Conservation (phyloP, 768 basidiomycete species). For the Sarcodon aspratus region DNA sequence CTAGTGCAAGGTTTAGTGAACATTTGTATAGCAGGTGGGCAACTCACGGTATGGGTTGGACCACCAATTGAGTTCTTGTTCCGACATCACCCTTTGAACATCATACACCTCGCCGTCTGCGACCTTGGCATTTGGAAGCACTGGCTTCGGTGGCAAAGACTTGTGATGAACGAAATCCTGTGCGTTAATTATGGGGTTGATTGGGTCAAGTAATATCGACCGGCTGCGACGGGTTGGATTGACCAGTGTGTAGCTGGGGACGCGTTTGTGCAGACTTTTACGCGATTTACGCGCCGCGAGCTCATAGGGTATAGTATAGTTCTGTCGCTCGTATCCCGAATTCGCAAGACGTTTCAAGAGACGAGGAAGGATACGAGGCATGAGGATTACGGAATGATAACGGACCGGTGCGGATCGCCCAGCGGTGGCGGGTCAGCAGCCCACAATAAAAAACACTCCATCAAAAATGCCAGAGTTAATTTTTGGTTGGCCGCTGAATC, state of each 20-base stretch:
- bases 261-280: not conserved
- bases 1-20: slow-evolving; percentile 19
- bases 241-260: slow-evolving; percentile 1
- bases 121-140: too few relatives aligned
- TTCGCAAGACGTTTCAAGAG: slow-evolving; percentile 33
- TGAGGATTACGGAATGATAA: slow-evolving; percentile 12
- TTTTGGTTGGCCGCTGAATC: too few relatives aligned
- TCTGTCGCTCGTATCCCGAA: slow-evolving; percentile 6
- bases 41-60: slow-evolving; percentile 64
- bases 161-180: slow-evolving; percentile 45
- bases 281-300: not conserved
- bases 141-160: slow-evolving; percentile 30
- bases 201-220: slow-evolving; percentile 51
- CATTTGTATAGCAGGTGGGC: not conserved
- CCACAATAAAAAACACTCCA: too few relatives aligned
- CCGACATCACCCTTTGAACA: slow-evolving; percentile 44
- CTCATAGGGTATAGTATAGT: slow-evolving; percentile 3
- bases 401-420: too few relatives aligned
- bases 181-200: slow-evolving; percentile 44
- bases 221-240: slow-evolving; percentile 25
- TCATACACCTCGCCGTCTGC: not conserved
- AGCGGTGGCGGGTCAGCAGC: too few relatives aligned
- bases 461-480: too few relatives aligned
- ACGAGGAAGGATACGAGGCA: slow-evolving; percentile 67
- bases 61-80: slow-evolving; percentile 55